These are phyloP conservation scores for Arachnopeziza araneosa DNA, from an alignment of 2,329 filamentous ascomycete genomes.

Conservation along the genomic window DNA sequence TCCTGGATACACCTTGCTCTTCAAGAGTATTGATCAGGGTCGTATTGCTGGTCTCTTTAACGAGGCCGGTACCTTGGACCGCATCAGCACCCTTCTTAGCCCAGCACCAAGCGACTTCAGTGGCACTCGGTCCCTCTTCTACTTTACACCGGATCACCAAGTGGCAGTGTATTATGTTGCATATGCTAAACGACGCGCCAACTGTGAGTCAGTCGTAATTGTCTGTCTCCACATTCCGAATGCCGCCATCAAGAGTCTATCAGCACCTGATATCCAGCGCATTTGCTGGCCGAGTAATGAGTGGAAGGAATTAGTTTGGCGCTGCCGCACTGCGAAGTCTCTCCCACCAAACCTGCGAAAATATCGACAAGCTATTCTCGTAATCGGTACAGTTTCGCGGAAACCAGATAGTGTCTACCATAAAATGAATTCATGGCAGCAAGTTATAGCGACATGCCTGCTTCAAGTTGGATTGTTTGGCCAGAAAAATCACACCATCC, in stretches of 20 bases:
- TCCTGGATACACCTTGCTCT: slow-evolving; percentile 5
- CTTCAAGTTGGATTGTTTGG: not conserved
- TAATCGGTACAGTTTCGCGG: slow-evolving; percentile 2
- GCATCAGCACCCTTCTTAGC: slow-evolving; percentile 5
- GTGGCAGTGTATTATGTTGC: slow-evolving; percentile 3
- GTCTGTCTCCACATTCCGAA: slow-evolving; percentile 3
- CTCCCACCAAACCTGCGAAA: slow-evolving; percentile 1
- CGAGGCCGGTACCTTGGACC: slow-evolving; percentile 6
- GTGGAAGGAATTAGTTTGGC: slow-evolving; percentile 5
- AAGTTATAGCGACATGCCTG: slow-evolving; percentile 1
- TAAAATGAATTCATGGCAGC: slow-evolving; percentile 2
- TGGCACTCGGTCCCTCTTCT: slow-evolving; percentile 5
- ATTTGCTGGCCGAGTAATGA: slow-evolving; percentile 3
- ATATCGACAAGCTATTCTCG: slow-evolving; percentile 3
- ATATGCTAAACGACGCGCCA: slow-evolving; percentile 6
- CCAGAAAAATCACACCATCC: slow-evolving; percentile 1
- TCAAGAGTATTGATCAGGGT: slow-evolving; percentile 4
- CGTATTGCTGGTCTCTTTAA: slow-evolving; percentile 7
- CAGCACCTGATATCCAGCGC: slow-evolving; percentile 3
- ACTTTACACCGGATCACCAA: slow-evolving; percentile 5
- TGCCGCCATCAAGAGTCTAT: slow-evolving; percentile 3
- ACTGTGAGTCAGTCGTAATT: slow-evolving; percentile 1
- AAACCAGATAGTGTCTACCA: slow-evolving; percentile 3
- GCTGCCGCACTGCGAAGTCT: slow-evolving; percentile 2
- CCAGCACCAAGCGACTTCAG: slow-evolving; percentile 6